phyloP scores from a whole-genome alignment of 352 stramenopile species.

The Pythium scleroteichum region DNA sequence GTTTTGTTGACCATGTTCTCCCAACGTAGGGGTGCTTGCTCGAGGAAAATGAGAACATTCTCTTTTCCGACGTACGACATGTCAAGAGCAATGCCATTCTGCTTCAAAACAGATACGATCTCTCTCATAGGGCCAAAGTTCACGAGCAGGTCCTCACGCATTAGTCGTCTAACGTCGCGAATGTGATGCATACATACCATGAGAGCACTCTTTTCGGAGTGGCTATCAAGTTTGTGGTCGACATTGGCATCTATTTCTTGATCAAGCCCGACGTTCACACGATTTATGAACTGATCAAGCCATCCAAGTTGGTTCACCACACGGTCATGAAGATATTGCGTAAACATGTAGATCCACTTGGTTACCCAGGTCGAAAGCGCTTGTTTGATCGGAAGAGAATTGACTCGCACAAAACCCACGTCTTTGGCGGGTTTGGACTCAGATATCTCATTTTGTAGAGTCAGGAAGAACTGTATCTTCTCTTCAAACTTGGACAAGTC shows the following conservation, averaged over 20 bases:
- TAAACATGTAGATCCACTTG: slow-evolving; percentile 96
- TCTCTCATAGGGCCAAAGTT: slow-evolving; percentile 78
- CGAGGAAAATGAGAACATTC: slow-evolving; percentile 82
- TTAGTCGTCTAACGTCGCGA: slow-evolving; percentile 81
- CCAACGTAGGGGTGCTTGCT: slow-evolving; percentile 89
- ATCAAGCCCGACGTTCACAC: slow-evolving; percentile 79
- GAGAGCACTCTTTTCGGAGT: slow-evolving; percentile 50
- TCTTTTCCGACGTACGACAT: slow-evolving; percentile 85
- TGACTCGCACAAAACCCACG: slow-evolving; percentile 92
- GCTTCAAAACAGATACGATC: slow-evolving; percentile 81
- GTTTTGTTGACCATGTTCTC: slow-evolving; percentile 93
- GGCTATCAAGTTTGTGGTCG: slow-evolving; percentile 39
- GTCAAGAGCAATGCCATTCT: slow-evolving; percentile 89
- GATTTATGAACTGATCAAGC: slow-evolving; percentile 87
- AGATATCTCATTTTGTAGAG: slow-evolving; percentile 88
- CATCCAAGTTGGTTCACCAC: slow-evolving; percentile 82
- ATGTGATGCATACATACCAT: slow-evolving; percentile 92
- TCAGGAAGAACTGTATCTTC: slow-evolving; percentile 88
- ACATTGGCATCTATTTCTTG: slow-evolving; percentile 40
- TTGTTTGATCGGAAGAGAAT: slow-evolving; percentile 94
- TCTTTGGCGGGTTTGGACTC: slow-evolving; percentile 86
- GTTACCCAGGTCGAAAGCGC: slow-evolving; percentile 93
- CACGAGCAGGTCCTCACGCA: slow-evolving; percentile 76
- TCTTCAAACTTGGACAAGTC: slow-evolving; percentile 88
- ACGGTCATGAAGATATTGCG: slow-evolving; percentile 90